Evolutionary conservation across 805 yeast species (phyloP).

Genomic region (Candida ulmi): DNA sequence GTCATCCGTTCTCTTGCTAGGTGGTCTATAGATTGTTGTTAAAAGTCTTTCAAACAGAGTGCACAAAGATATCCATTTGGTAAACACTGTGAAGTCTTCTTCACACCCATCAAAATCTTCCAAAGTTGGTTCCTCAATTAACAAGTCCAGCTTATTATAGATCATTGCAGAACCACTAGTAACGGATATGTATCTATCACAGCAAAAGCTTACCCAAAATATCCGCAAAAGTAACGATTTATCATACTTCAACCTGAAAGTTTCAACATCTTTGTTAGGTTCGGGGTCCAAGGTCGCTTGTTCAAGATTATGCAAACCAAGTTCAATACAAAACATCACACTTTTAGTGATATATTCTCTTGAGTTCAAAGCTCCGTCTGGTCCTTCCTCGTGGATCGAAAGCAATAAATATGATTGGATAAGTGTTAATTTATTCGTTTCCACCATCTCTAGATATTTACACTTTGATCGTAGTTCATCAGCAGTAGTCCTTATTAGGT

Average conservation of each 20-base stretch:
- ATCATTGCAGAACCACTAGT: slow-evolving; percentile 8
- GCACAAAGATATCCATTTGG: slow-evolving; percentile 4
- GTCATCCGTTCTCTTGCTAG: slow-evolving; percentile 4
- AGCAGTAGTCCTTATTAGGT: slow-evolving; percentile 1
- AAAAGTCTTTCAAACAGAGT: slow-evolving; percentile 5
- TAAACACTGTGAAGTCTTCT: slow-evolving; percentile 3
- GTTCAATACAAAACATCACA: slow-evolving; percentile 2
- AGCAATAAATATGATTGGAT: slow-evolving; percentile 3
- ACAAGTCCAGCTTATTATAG: slow-evolving; percentile 2
- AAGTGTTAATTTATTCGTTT: slow-evolving; percentile 6
- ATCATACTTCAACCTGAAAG: slow-evolving; percentile 5
- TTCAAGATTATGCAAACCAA: slow-evolving; percentile 6
- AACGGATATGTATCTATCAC: slow-evolving; percentile 7
- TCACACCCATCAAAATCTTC: slow-evolving; percentile 4
- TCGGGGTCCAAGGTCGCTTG: slow-evolving; percentile 5
- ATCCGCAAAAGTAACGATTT: slow-evolving; percentile 4
- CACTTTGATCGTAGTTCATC: slow-evolving; percentile 1
- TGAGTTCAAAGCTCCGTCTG: slow-evolving; percentile 5
- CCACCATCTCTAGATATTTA: slow-evolving; percentile 6
- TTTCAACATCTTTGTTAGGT: background rate
- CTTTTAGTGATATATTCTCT: slow-evolving; percentile 6
- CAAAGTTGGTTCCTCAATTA: slow-evolving; percentile 5
- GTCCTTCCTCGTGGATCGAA: slow-evolving; percentile 5
- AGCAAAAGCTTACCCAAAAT: slow-evolving; percentile 8
- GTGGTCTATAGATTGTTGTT: slow-evolving; percentile 7